phyloP scores from a whole-genome alignment of 768 basidiomycete genomes.

The Suillus paluster region DNA sequence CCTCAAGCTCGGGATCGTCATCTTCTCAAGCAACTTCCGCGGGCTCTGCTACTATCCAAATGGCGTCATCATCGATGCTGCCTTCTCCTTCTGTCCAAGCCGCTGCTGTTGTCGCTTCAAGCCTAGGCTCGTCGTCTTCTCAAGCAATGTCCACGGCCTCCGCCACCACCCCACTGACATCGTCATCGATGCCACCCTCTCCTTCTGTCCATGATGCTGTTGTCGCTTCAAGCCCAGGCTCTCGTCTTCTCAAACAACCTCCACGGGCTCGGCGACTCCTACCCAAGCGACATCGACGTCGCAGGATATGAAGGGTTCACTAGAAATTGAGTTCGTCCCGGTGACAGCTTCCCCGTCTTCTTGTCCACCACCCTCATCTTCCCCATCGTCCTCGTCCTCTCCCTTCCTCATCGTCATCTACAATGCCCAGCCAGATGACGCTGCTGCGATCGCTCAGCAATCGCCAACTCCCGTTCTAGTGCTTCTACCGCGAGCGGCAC shows the following conservation, averaged over 20 bases:
- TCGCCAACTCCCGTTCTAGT: slow-evolving; percentile 15
- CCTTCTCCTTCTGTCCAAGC: no score
- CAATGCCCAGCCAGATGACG: slow-evolving; percentile 12
- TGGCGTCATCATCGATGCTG: background rate
- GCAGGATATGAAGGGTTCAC: slow-evolving; percentile 13
- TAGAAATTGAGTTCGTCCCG: slow-evolving; percentile 27
- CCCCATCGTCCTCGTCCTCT: background rate
- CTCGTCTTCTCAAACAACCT: background rate
- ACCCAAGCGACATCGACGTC: slow-evolving; percentile 2
- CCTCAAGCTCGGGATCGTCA: background rate
- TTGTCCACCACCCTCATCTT: background rate
- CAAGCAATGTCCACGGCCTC: background rate
- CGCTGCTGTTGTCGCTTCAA: no score
- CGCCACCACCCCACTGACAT: background rate
- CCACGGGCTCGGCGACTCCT: background rate
- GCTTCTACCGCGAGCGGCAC: slow-evolving; percentile 2
- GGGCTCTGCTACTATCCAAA: background rate
- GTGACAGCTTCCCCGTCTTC: slow-evolving; percentile 6
- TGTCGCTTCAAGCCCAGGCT: background rate
- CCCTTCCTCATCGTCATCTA: slow-evolving; percentile 7
- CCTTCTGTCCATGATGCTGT: background rate
- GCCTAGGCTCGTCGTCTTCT: no score
- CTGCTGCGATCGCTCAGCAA: slow-evolving; percentile 23
- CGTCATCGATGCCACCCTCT: background rate
- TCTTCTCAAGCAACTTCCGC: background rate